Percentiles rank a stretch among this genome's conserved stretches.
Evolutionary conservation across 306 rosid species (phyloP).

Genomic region (Trifolium pratense): DNA sequence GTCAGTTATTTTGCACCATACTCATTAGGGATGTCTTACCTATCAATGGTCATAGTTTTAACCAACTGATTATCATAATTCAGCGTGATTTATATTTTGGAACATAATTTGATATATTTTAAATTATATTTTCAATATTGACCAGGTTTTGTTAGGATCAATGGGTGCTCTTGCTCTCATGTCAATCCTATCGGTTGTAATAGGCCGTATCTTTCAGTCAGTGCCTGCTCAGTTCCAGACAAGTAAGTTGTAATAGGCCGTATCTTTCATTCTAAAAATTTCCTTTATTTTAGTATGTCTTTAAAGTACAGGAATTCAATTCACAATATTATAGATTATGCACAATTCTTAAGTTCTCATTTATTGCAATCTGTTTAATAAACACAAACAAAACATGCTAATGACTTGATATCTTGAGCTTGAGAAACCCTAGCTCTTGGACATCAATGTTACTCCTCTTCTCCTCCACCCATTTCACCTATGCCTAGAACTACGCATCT

Average conservation of each 20-base stretch:
- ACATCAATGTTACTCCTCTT: background rate
- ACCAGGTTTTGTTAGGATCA: constrained; percentile 91
- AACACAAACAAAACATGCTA: constrained; percentile 14
- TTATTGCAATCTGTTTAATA: constrained; percentile 11
- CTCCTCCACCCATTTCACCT: background rate
- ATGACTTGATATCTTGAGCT: background rate
- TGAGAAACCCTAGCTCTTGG: background rate
- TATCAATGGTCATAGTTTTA: background rate
- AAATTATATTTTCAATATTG: constrained; percentile 37
- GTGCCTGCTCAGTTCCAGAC: constrained; percentile 99
- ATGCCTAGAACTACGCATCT: background rate
- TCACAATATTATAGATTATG: constrained; percentile 10
- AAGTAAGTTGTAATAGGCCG: constrained; percentile 63
- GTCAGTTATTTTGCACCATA: background rate
- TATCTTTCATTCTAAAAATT: constrained; percentile 38
- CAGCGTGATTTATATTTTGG: background rate
- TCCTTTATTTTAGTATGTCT: constrained; percentile 33
- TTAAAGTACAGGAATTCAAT: constrained; percentile 8
- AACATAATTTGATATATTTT: constrained; percentile 35
- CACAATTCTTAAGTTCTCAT: background rate
- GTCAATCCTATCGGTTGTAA: constrained; percentile 84
- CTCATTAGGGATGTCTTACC: constrained; percentile 8
- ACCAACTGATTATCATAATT: background rate
- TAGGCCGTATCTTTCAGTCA: constrained; percentile 84
- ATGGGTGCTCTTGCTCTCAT: constrained; percentile 90